These are phyloP conservation scores for Camellia sinensis DNA, from an alignment of 148 eudicot genomes.

Conservation along the genomic window DNA sequence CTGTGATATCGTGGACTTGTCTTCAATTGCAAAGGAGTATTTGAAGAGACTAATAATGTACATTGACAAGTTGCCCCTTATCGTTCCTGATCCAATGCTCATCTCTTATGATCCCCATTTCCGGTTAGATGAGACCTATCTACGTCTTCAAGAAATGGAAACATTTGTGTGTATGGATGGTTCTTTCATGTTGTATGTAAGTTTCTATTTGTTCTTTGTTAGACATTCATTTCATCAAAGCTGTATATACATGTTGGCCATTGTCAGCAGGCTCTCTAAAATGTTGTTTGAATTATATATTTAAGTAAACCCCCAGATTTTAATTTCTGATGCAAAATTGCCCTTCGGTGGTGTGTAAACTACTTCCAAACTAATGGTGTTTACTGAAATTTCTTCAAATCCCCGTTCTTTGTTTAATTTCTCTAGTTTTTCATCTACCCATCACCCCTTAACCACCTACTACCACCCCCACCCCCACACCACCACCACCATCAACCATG, in stretches of 20 bases:
- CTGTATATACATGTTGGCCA: conserved; percentile 15
- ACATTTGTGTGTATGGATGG: conserved; percentile 6
- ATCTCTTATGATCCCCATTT: conserved; percentile 39
- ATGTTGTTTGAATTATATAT: background rate
- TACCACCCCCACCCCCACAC: too few relatives aligned
- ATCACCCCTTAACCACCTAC: too few relatives aligned
- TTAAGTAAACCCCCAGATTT: too few relatives aligned
- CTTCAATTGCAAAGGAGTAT: conserved; percentile 53
- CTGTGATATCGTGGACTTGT: conserved; percentile 47
- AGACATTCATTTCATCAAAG: conserved; percentile 6
- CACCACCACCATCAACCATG: too few relatives aligned
- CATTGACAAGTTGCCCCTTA: conserved; percentile 62
- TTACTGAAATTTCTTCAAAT: too few relatives aligned
- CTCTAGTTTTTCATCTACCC: too few relatives aligned
- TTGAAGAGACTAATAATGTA: conserved; percentile 59
- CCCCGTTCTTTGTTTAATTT: too few relatives aligned
- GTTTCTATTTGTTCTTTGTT: background rate
- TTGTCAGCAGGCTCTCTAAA: conserved; percentile 14
- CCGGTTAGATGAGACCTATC: conserved; percentile 14
- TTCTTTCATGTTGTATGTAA: background rate
- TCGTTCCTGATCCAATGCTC: conserved; percentile 45
- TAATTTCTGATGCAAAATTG: too few relatives aligned
- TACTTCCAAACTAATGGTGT: too few relatives aligned
- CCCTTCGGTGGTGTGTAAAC: too few relatives aligned
- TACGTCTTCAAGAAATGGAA: background rate